Base-by-base conservation (phyloP, 345 rosid species). In the Populus simonii region DNA sequence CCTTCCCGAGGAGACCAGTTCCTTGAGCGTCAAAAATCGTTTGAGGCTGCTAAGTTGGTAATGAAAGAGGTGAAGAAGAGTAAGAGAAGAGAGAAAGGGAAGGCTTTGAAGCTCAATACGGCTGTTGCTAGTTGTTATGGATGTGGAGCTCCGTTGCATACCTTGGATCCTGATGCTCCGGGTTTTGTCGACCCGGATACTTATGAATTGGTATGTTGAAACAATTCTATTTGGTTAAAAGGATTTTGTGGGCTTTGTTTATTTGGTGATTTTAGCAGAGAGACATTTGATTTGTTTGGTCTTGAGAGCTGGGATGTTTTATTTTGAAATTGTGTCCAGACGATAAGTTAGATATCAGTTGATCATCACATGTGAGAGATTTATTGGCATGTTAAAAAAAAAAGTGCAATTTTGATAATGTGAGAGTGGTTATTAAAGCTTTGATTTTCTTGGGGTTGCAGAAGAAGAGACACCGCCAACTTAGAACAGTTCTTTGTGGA, bases 391-490 rank as follows among this genome's bases (percentile, higher is more conserved):
- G 41, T 31, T 41, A 15, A 8, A 15, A 8, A 7, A 20, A 67
- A 67, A 31, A 33, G 33, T 66, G 70, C 67, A 63, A 23, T 49
- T 71, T 29, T 33, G 66, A 33, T 35, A 1, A 53, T 11, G 27
- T 51, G 66, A 27, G 55, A 66, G 59, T 11, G 62, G 39, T 70
- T 74, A 57, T 72, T 20, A 8, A 29, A 25, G 49, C 78, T 67
- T 17, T 16, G 7, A 51, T 16, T 51, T 33, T 35, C 63, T 79
- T 63, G 80, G 83, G 20, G 12, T 70, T 89, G 87, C 83, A 93
- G 99, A 95, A 95, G 91, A 95, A 92, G 92, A 95, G 87, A 69
- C 99, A 95, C 79, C 96, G 83, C 68, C 99, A 95, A 89, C 91
- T 95, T n/a, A 87, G 91, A 79, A 95, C 91, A 27, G 85, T 95